phyloP scores from a whole-genome alignment of 2,329 filamentous ascomycete species.

The Monosporascus cannonballus region DNA sequence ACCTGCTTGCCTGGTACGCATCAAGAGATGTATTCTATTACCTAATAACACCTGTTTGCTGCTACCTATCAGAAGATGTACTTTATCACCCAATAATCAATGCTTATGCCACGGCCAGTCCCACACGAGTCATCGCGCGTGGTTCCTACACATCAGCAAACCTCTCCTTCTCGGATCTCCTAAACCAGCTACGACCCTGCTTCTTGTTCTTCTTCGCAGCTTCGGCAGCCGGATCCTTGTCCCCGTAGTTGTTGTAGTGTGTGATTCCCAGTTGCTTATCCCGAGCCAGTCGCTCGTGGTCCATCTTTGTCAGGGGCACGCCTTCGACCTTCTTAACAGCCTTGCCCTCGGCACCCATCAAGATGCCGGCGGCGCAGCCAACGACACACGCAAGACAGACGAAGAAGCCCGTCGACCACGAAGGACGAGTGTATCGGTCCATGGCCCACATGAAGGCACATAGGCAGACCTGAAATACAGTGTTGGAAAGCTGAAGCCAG shows the following conservation, averaged over 20 bases:
- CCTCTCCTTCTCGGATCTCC: conserved; percentile 12
- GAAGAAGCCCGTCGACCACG: conserved; percentile 75
- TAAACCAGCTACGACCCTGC: conserved; percentile 8
- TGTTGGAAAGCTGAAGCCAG: conserved; percentile 75
- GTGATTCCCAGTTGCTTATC: conserved; percentile 51
- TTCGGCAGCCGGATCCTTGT: conserved; percentile 41
- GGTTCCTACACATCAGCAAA: neutral
- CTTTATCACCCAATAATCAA: neutral
- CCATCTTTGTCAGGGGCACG: conserved; percentile 54
- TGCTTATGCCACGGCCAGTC: no score
- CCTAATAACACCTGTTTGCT: neutral
- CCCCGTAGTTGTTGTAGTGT: conserved; percentile 53
- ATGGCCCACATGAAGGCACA: conserved; percentile 80
- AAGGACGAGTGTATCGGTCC: conserved; percentile 66
- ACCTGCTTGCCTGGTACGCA: neutral
- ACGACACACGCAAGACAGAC: conserved; percentile 68
- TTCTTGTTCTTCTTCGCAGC: conserved; percentile 25
- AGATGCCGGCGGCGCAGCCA: conserved; percentile 60
- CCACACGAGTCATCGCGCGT: no score
- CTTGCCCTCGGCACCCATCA: conserved; percentile 67
- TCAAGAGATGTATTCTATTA: neutral
- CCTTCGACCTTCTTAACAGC: conserved; percentile 67
- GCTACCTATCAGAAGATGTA: neutral
- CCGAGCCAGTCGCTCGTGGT: conserved; percentile 41
- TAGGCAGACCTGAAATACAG: conserved; percentile 66